These are phyloP conservation scores for Setaria italica DNA, from an alignment of 202 grass and related monocot species.

Conservation along the genomic window DNA sequence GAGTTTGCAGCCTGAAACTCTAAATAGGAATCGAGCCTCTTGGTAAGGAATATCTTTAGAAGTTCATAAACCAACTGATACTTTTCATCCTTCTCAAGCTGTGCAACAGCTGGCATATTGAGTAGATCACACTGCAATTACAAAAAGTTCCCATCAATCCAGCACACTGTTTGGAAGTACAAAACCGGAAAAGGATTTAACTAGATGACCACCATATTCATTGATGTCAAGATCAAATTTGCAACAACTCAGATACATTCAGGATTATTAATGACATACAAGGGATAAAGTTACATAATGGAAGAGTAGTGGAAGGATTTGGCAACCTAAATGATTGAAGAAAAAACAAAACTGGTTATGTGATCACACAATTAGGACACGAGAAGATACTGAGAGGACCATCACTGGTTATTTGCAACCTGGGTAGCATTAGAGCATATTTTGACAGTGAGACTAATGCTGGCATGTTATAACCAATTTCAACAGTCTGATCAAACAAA, in stretches of 20 bases:
- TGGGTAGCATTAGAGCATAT: neutral
- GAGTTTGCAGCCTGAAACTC: slow-evolving; percentile 78
- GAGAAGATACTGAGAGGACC: neutral
- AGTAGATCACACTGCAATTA: slow-evolving; percentile 89
- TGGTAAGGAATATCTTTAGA: slow-evolving; percentile 85
- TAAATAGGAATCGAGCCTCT: slow-evolving; percentile 82
- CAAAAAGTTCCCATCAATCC: slow-evolving; percentile 29
- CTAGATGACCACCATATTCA: slow-evolving; percentile 1
- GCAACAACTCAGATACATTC: neutral
- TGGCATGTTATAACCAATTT: neutral
- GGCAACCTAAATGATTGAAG: neutral
- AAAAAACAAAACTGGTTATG: neutral
- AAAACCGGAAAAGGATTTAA: neutral
- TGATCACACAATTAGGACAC: neutral
- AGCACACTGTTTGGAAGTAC: neutral
- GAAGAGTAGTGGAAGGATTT: neutral
- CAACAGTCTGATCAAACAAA: neutral
- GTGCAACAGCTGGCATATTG: slow-evolving; percentile 79
- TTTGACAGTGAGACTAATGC: neutral
- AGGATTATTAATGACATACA: neutral
- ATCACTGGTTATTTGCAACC: neutral
- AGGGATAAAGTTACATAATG: neutral
- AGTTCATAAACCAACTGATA: slow-evolving; percentile 73
- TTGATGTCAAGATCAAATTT: slow-evolving; percentile 8
- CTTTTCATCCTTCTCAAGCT: slow-evolving; percentile 87